Evolutionary conservation across 2,329 filamentous ascomycete species (phyloP).

Genomic region (Hypomyces rosellus): DNA sequence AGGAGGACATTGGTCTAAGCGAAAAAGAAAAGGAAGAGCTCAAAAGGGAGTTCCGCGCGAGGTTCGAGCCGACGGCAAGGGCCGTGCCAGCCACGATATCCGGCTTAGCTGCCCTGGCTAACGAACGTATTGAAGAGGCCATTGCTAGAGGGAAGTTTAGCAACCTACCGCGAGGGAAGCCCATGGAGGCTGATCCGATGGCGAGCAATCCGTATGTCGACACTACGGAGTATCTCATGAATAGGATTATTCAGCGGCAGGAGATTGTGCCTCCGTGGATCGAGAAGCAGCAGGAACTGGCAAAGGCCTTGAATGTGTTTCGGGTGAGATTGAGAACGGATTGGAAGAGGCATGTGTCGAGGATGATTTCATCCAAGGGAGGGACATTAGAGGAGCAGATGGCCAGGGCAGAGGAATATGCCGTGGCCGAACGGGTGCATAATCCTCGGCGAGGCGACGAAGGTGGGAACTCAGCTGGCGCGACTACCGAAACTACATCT

Average conservation of each 20-base stretch:
- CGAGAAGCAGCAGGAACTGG: slow-evolving; percentile 91
- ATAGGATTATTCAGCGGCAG: slow-evolving; percentile 95
- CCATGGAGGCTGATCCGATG: slow-evolving; percentile 72
- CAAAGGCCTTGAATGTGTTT: slow-evolving; percentile 62
- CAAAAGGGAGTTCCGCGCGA: slow-evolving; percentile 68
- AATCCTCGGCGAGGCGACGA: slow-evolving; percentile 47
- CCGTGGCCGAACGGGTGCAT: slow-evolving; percentile 61
- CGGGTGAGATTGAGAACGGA: slow-evolving; percentile 68
- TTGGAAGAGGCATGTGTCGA: slow-evolving; percentile 77
- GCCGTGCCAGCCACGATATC: slow-evolving; percentile 69
- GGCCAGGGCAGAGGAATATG: slow-evolving; percentile 63
- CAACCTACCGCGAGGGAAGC: slow-evolving; percentile 74
- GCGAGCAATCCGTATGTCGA: slow-evolving; percentile 86
- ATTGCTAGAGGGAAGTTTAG: slow-evolving; percentile 86
- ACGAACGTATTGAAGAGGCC: slow-evolving; percentile 87
- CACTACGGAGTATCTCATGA: slow-evolving; percentile 96
- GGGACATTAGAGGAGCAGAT: slow-evolving; percentile 71
- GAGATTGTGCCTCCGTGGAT: slow-evolving; percentile 97
- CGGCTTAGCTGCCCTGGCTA: slow-evolving; percentile 76
- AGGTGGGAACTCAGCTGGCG: slow-evolving; percentile 1
- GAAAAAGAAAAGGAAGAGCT: slow-evolving; percentile 68
- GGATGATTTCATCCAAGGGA: slow-evolving; percentile 70
- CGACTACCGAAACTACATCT: background rate
- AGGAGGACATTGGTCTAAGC: slow-evolving; percentile 47
- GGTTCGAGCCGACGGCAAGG: slow-evolving; percentile 68